A percentile compares a stretch with the other conserved stretches of the same genome.
phyloP scores from a whole-genome alignment of 108 stramenopile genomes.

The Skeletonema grethae region DNA sequence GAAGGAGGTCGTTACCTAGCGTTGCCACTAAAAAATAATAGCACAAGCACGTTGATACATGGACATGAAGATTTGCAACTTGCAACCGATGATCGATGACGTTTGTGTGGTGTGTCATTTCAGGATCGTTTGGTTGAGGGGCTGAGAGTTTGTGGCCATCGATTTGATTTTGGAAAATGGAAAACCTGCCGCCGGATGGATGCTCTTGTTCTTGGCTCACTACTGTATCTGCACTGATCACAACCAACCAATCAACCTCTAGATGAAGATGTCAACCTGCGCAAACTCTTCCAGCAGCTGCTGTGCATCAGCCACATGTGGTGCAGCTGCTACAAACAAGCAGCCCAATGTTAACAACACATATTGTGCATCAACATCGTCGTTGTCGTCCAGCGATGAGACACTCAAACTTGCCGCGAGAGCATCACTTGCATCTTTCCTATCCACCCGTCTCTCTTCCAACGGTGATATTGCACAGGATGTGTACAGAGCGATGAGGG shows the following conservation, averaged over 20 bases:
- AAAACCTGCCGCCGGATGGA: too few species aligned
- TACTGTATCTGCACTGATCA: too few species aligned
- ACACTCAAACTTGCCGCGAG: conserved; percentile 10
- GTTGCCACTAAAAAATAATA: too few species aligned
- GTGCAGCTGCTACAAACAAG: neutral
- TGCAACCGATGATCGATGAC: too few species aligned
- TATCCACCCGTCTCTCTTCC: conserved; percentile 11
- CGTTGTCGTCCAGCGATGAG: neutral
- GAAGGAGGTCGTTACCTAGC: too few species aligned
- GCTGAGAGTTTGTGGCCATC: neutral
- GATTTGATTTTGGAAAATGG: neutral
- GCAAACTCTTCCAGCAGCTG: neutral
- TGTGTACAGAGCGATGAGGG: conserved; percentile 67
- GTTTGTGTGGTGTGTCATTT: too few species aligned
- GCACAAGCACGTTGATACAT: too few species aligned
- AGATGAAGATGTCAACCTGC: neutral
- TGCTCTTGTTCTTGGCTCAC: neutral
- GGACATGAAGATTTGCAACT: too few species aligned
- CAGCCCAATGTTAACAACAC: neutral
- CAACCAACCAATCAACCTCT: neutral
- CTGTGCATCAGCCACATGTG: neutral
- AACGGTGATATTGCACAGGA: conserved; percentile 49
- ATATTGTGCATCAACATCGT: neutral
- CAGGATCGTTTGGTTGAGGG: too few species aligned
- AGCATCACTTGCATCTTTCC: conserved; percentile 8